Evolutionary conservation across 768 basidiomycete species (phyloP).

Genomic region (Agaricus subrufescens): DNA sequence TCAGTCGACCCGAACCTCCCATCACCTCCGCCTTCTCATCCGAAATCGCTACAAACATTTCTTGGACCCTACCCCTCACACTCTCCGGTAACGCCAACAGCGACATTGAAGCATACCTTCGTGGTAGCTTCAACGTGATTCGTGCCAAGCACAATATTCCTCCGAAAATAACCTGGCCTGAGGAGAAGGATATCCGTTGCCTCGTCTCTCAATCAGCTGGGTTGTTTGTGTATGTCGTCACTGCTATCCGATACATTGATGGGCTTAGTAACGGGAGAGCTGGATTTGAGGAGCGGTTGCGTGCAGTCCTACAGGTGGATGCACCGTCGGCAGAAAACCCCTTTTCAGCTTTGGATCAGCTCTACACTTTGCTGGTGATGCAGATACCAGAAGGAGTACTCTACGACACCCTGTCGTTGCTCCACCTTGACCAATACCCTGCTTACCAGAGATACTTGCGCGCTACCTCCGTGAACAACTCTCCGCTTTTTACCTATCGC

Average conservation of each 20-base stretch:
- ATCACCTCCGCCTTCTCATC: conserved; percentile 14
- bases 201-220: not conserved
- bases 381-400: not conserved
- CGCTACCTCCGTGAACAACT: too few relatives aligned
- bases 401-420: not conserved
- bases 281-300: too few relatives aligned
- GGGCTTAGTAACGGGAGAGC: too few relatives aligned
- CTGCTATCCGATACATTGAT: not conserved
- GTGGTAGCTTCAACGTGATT: conserved; percentile 9
- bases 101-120: conserved; percentile 17
- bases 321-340: not conserved
- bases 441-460: too few relatives aligned
- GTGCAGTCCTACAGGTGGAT: too few relatives aligned
- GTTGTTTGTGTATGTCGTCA: not conserved
- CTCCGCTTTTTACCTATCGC: too few relatives aligned
- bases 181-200: not conserved
- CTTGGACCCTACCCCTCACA: conserved; percentile 1
- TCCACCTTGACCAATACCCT: not conserved
- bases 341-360: not conserved
- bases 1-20: conserved; percentile 4
- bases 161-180: not conserved
- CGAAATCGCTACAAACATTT: not conserved
- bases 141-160: conserved; percentile 1
- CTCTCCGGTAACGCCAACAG: conserved; percentile 8
- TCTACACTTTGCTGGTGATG: not conserved